Conservation (phyloP, 2,329 filamentous ascomycete genomes). For the Ambrosiella xylebori region DNA sequence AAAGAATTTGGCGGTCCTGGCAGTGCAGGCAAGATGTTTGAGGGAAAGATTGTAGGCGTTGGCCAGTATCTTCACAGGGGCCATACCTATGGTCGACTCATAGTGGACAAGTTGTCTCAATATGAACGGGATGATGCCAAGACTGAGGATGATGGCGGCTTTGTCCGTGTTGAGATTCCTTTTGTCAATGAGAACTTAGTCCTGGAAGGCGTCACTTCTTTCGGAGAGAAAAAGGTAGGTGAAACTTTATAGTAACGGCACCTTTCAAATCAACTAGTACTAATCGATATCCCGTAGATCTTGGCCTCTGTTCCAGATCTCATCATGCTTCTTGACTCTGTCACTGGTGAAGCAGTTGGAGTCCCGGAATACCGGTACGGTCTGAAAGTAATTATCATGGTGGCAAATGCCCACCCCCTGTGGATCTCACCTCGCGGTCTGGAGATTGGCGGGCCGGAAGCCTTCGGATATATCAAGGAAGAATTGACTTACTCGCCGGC, state of each 20-base stretch:
- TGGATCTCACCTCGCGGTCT: conserved; percentile 5
- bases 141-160: conserved; percentile 14
- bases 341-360: conserved; percentile 22
- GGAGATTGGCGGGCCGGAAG: conserved; percentile 4
- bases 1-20: conserved; percentile 22
- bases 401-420: conserved; percentile 9
- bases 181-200: conserved; percentile 42
- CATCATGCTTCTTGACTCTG: conserved; percentile 23
- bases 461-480: conserved; percentile 9
- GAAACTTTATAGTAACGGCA: neutral
- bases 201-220: conserved; percentile 17
- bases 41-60: conserved; percentile 17
- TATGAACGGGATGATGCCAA: conserved; percentile 18
- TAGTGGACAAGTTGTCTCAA: conserved; percentile 23
- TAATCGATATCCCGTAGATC: conserved; percentile 14
- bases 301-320: conserved; percentile 26
- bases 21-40: conserved; percentile 16
- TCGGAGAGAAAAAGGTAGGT: conserved; percentile 16
- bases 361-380: conserved; percentile 20
- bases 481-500: conserved; percentile 4
- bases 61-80: conserved; percentile 10
- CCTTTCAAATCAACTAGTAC: neutral
- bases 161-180: conserved; percentile 26
- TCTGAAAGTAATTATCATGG: conserved; percentile 9
- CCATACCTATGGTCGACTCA: conserved; percentile 22